Evolutionary conservation across 2,329 filamentous ascomycete species (phyloP).

Genomic region (Sporothrix inflata): DNA sequence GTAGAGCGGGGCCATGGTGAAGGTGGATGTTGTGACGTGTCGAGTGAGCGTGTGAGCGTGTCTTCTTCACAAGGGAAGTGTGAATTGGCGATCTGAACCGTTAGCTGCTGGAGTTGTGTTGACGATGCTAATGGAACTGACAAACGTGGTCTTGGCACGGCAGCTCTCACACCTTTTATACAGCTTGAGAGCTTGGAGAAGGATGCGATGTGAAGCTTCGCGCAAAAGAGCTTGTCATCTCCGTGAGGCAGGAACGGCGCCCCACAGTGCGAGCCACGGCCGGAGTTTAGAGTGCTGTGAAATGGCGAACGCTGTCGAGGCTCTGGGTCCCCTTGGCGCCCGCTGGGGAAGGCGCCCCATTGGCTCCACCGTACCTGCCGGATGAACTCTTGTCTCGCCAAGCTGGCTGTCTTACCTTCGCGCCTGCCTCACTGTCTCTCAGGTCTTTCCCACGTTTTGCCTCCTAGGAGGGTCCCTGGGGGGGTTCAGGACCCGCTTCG

Average conservation of each 20-base stretch:
- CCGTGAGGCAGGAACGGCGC: not conserved
- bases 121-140: not conserved
- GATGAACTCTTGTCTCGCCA: not conserved
- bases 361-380: not conserved
- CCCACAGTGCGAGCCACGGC: not conserved
- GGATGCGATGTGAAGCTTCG: not conserved
- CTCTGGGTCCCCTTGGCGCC: not conserved
- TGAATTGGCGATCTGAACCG: not conserved
- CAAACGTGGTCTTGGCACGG: not conserved
- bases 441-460: not conserved
- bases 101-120: not conserved
- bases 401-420: not conserved
- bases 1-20: slow-evolving; percentile 40
- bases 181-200: not conserved
- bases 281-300: slow-evolving; percentile 11
- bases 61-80: not conserved
- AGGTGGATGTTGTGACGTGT: not conserved
- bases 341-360: not conserved
- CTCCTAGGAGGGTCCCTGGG: not conserved
- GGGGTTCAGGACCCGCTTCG: not conserved
- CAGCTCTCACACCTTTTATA: not conserved
- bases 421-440: not conserved
- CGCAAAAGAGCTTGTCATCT: not conserved
- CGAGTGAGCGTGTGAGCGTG: not conserved
- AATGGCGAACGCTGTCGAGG: not conserved